Conservation (phyloP, 1,139 yeast genomes). For the Eremothecium cymbalariae region DNA sequence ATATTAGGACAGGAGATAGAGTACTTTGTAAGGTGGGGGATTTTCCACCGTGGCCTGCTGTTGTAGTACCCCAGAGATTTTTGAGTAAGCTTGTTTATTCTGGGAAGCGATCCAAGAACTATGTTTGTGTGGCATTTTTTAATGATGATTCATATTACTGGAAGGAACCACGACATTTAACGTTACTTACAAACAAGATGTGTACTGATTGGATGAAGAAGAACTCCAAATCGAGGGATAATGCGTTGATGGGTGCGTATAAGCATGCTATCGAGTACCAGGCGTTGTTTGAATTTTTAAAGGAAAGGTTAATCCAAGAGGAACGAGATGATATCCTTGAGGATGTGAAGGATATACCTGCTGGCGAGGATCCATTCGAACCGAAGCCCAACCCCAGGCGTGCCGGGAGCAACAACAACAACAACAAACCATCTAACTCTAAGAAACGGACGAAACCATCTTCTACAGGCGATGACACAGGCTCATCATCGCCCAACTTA, state of each 20-base stretch:
- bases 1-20: slow-evolving; percentile 30
- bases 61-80: slow-evolving; percentile 30
- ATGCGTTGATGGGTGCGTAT: slow-evolving; percentile 26
- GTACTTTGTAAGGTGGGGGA: slow-evolving; percentile 33
- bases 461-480: no score
- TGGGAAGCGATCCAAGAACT: slow-evolving; percentile 19
- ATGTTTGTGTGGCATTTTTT: slow-evolving; percentile 32
- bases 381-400: slow-evolving; percentile 12
- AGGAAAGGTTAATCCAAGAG: slow-evolving; percentile 22
- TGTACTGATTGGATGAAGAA: slow-evolving; percentile 18
- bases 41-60: slow-evolving; percentile 36
- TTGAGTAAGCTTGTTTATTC: slow-evolving; percentile 28
- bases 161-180: slow-evolving; percentile 28
- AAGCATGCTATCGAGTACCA: slow-evolving; percentile 24
- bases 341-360: slow-evolving; percentile 14
- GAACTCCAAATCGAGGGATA: slow-evolving; percentile 12
- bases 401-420: slow-evolving; percentile 5
- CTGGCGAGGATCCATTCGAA: slow-evolving; percentile 28
- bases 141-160: slow-evolving; percentile 33
- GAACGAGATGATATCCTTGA: slow-evolving; percentile 21
- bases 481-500: no score
- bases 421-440: slow-evolving; percentile 3
- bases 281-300: slow-evolving; percentile 22
- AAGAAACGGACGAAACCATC: slow-evolving; percentile 2
- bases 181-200: slow-evolving; percentile 14